A percentile compares a stretch with the other conserved stretches of the same genome.
phyloP scores from a whole-genome alignment of 1,284 basidiomycete species.

The Tilletia horrida region DNA sequence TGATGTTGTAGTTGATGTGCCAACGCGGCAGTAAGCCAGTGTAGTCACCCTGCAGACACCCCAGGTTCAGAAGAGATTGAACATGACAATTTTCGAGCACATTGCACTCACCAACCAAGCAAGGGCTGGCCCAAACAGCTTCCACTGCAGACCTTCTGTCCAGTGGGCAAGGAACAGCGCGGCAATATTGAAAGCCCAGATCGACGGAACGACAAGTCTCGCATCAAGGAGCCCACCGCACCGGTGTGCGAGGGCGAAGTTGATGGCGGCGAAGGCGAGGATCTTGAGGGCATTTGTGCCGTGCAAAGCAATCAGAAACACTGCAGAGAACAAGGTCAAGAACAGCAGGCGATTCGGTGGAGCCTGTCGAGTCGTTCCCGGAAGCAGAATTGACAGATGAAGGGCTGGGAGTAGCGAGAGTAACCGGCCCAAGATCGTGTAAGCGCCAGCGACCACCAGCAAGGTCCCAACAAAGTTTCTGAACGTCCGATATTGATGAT shows the following conservation, averaged over 20 bases:
- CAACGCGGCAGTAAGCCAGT: conserved; percentile 75
- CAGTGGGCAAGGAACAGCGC: conserved; percentile 76
- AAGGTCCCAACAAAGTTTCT: conserved; percentile 52
- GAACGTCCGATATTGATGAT: conserved; percentile 57
- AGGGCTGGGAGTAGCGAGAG: conserved; percentile 22
- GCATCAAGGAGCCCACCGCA: conserved; percentile 26
- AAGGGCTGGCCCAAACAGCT: conserved; percentile 62
- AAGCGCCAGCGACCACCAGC: conserved; percentile 42
- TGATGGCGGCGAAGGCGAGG: conserved; percentile 66
- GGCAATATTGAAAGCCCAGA: conserved; percentile 73
- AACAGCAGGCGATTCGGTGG: conserved; percentile 47
- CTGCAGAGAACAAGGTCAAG: conserved; percentile 62
- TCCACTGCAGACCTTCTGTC: conserved; percentile 72
- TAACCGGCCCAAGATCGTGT: conserved; percentile 50
- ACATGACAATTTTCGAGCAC: not conserved
- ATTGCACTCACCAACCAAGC: conserved; percentile 60
- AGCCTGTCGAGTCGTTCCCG: not conserved
- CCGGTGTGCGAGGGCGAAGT: conserved; percentile 64
- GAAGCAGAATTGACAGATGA: conserved; percentile 56
- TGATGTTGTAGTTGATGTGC: conserved; percentile 94
- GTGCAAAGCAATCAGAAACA: conserved; percentile 76
- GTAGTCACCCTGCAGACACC: conserved; percentile 64
- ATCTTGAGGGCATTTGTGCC: conserved; percentile 82
- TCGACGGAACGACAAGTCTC: conserved; percentile 60
- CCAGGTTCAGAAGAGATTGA: not conserved